Evolutionary conservation across 2,329 filamentous ascomycete species (phyloP).

Genomic region (Shiraia bambusicola): DNA sequence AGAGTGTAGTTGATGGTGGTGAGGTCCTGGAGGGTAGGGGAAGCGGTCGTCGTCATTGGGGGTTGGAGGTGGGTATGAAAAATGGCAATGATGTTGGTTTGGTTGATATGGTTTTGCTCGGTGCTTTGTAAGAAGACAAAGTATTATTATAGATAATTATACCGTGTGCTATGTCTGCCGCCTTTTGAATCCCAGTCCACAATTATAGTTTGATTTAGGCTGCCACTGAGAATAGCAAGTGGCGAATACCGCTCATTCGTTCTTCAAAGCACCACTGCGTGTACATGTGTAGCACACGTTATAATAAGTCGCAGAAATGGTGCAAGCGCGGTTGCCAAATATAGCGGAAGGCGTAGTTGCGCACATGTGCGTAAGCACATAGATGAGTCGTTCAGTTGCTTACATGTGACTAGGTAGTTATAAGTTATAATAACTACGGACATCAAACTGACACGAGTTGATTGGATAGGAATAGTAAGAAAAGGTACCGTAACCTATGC

Average conservation of each 20-base stretch:
- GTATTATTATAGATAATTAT: not conserved
- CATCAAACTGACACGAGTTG: too few relatives aligned
- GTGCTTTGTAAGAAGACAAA: not conserved
- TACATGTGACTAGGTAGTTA: constrained; percentile 1
- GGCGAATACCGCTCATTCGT: constrained; percentile 21
- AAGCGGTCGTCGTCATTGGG: constrained; percentile 23
- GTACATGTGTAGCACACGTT: constrained; percentile 4
- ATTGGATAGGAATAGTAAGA: too few relatives aligned
- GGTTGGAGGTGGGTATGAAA: constrained; percentile 13
- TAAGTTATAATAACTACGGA: not conserved
- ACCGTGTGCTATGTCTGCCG: too few relatives aligned
- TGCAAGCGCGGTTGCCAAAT: constrained; percentile 13
- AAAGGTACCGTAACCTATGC: too few relatives aligned
- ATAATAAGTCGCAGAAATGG: constrained; percentile 10
- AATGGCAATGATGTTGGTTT: not conserved
- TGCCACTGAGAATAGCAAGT: constrained; percentile 16
- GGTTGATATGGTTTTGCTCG: not conserved
- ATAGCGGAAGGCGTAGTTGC: constrained; percentile 14
- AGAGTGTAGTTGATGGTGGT: constrained; percentile 41
- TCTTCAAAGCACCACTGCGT: constrained; percentile 1
- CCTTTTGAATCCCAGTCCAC: too few relatives aligned
- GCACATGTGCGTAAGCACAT: constrained; percentile 12
- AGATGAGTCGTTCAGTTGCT: not conserved
- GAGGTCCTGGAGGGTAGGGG: constrained; percentile 35
- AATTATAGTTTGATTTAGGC: not conserved